A percentile compares a stretch with the other conserved stretches of the same genome.
These are phyloP conservation scores for Boletus semigastroideus DNA, from an alignment of 1,284 basidiomycete genomes.

Conservation along the genomic window DNA sequence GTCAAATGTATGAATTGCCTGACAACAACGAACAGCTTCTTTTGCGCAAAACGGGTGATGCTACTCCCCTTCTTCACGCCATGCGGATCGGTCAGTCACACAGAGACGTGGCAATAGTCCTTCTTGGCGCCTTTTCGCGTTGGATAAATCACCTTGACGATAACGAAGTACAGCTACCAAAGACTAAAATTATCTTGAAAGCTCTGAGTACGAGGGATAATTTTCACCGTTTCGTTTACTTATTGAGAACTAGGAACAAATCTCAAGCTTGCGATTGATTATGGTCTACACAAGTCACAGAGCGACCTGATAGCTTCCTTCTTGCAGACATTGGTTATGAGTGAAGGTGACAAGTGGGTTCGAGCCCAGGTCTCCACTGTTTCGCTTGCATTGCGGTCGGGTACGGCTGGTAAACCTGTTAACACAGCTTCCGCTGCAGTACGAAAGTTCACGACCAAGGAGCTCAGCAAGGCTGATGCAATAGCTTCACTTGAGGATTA, in stretches of 20 bases:
- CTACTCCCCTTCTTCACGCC: slow-evolving; percentile 76
- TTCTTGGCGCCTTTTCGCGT: slow-evolving; percentile 78
- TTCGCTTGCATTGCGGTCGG: slow-evolving; percentile 58
- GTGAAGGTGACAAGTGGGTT: slow-evolving; percentile 83
- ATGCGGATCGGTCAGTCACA: slow-evolving; percentile 76
- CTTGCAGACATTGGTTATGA: slow-evolving; percentile 82
- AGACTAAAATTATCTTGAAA: slow-evolving; percentile 66
- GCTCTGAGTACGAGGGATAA: slow-evolving; percentile 58
- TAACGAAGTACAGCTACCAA: slow-evolving; percentile 60
- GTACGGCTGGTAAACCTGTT: slow-evolving; percentile 67
- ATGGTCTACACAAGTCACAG: slow-evolving; percentile 72
- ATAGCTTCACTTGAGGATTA: slow-evolving; percentile 83
- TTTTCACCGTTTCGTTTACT: slow-evolving; percentile 6
- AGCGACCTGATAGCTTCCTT: slow-evolving; percentile 80
- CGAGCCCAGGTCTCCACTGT: slow-evolving; percentile 56
- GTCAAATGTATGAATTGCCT: not conserved
- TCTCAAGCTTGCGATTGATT: slow-evolving; percentile 80
- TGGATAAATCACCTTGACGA: slow-evolving; percentile 79
- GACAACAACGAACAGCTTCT: slow-evolving; percentile 49
- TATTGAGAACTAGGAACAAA: slow-evolving; percentile 56
- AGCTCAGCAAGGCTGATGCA: slow-evolving; percentile 70
- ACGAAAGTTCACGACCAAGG: slow-evolving; percentile 72
- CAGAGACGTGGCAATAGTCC: slow-evolving; percentile 70
- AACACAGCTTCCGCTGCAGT: slow-evolving; percentile 63
- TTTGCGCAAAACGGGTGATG: slow-evolving; percentile 68